Evolutionary conservation across 2,329 filamentous ascomycete species (phyloP), one percentile per base, ranked within the genome.

Genomic region (Cladobotryum protrusum): DNA sequence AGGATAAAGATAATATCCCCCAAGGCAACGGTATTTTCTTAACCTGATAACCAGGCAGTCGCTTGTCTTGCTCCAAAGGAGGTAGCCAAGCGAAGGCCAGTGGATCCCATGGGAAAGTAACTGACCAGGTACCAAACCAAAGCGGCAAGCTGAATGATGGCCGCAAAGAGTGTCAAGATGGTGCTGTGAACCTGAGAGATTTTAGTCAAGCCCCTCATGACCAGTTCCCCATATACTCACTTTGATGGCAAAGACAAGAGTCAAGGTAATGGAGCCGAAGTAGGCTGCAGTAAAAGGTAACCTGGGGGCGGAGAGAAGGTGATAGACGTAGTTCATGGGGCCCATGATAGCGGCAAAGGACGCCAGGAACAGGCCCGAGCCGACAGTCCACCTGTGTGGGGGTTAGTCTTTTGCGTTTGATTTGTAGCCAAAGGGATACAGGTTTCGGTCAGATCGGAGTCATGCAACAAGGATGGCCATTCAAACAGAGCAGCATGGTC

Each of bases 281-380:
- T 97, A 97, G 53, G 89, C 87, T 41, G 86, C 87, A 29, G 92
- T 96, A 66, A 97, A 97, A 3, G 93, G 93, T 54, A 97, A 74
- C 60, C 93, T 83, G 61, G 89, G 79, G 48, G 85, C 82, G 50
- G 92, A 97, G 50, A 90, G 72, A 56, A 97, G 79, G 71, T 99
- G 93, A 61, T 84, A 83, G 54, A 84, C 68, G 68, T 97, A 99
- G 59, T 83, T 78, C 72, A 84, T 77, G 34, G 89, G 91, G 49
- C 93, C 93, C 88, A 96, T 95, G 72, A 97, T 81, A 58, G 92
- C 89, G 20, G 89, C 90, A 79, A 93, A 99, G 59, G 91, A 96
- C 59, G 83, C 81, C 61, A 97, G 78, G 75, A 97, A 97, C 57
- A 99, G 78, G 44, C 87, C 65, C 44, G 92, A 96, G 49, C 91